Conservation (phyloP, 2,329 filamentous ascomycete genomes). For the Microdochium bolleyi region DNA sequence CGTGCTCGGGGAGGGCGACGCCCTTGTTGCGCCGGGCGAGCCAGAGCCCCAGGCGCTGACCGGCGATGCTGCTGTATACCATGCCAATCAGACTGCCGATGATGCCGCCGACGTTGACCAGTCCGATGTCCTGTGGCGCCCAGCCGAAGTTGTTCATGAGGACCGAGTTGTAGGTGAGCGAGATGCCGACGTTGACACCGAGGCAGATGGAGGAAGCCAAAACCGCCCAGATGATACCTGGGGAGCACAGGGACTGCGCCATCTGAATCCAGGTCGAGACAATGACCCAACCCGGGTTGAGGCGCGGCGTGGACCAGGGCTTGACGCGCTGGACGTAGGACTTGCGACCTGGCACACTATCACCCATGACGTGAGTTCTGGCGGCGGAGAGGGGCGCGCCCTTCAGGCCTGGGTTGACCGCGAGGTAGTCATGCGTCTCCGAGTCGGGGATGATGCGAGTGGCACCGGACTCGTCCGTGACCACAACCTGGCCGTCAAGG, state of each 20-base stretch:
- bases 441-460: constrained; percentile 21
- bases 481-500: constrained; percentile 22
- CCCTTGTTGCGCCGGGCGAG: constrained; percentile 11
- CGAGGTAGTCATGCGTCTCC: constrained; percentile 17
- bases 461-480: constrained; percentile 28
- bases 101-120: constrained; percentile 40
- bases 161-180: constrained; percentile 26
- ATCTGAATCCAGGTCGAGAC: constrained; percentile 9
- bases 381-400: background rate
- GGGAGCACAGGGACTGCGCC: constrained; percentile 16
- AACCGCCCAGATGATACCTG: constrained; percentile 27
- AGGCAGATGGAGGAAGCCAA: constrained; percentile 26
- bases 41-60: constrained; percentile 9
- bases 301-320: constrained; percentile 13
- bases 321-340: constrained; percentile 20
- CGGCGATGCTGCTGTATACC: constrained; percentile 11
- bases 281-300: constrained; percentile 6
- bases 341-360: background rate
- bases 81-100: constrained; percentile 26
- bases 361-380: background rate
- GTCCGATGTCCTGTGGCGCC: constrained; percentile 23
- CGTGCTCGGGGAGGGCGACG: constrained; percentile 12
- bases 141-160: constrained; percentile 23
- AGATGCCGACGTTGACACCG: constrained; percentile 26
- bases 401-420: constrained; percentile 1